Percentiles rank a stretch among this genome's conserved stretches.
These are phyloP conservation scores for Cornus florida DNA, from an alignment of 148 eudicot genomes.

Conservation along the genomic window DNA sequence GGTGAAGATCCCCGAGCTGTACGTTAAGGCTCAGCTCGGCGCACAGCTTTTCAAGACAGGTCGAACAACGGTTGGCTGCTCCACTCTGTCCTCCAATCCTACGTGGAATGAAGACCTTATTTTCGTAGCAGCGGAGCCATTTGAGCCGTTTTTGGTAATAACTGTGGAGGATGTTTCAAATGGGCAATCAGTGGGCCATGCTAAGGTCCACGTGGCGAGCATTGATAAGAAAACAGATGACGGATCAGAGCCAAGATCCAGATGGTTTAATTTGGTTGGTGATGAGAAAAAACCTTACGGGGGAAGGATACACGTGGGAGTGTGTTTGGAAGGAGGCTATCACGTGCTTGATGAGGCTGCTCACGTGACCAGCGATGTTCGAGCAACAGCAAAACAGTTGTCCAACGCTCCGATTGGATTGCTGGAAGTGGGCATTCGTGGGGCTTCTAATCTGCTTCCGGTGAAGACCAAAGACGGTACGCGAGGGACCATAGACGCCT, in stretches of 20 bases:
- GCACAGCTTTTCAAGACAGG: slow-evolving; percentile 72
- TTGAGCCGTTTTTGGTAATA: slow-evolving; percentile 69
- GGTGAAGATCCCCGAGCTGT: slow-evolving; percentile 50
- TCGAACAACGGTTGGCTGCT: slow-evolving; percentile 37
- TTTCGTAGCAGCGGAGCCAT: slow-evolving; percentile 86
- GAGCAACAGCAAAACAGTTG: slow-evolving; percentile 74
- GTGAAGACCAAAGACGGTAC: slow-evolving; percentile 81
- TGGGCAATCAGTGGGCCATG: slow-evolving; percentile 48
- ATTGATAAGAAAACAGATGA: slow-evolving; percentile 59
- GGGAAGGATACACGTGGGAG: slow-evolving; percentile 74
- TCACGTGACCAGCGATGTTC: slow-evolving; percentile 86
- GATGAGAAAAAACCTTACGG: slow-evolving; percentile 61
- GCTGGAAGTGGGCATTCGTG: slow-evolving; percentile 81
- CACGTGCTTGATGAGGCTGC: slow-evolving; percentile 98
- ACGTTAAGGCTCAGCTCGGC: slow-evolving; percentile 71
- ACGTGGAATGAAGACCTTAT: slow-evolving; percentile 88
- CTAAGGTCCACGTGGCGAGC: slow-evolving; percentile 64
- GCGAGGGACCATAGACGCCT: slow-evolving; percentile 81
- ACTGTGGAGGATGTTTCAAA: slow-evolving; percentile 67
- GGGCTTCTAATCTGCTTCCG: slow-evolving; percentile 69
- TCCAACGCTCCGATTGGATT: slow-evolving; percentile 75
- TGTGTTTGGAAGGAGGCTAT: slow-evolving; percentile 88
- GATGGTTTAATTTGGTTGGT: slow-evolving; percentile 78
- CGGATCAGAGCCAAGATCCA: slow-evolving; percentile 56
- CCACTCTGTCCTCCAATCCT: slow-evolving; percentile 49